phyloP scores from a whole-genome alignment of 1,139 yeast species.

The Yarrowia galli region DNA sequence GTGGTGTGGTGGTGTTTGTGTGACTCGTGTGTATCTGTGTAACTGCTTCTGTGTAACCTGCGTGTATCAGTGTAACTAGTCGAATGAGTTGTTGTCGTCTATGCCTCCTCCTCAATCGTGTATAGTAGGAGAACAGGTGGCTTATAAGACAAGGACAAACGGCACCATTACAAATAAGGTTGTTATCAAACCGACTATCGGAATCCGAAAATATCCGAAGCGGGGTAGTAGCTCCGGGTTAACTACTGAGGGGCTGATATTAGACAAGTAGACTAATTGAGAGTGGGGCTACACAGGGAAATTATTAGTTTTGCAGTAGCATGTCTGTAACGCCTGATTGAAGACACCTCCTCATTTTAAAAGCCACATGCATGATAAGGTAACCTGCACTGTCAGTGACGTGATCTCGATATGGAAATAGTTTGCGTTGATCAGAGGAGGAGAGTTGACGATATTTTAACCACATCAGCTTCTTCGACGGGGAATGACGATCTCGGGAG shows the following conservation, averaged over 20 bases:
- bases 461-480: background rate
- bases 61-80: too few relatives aligned
- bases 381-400: conserved; percentile 9
- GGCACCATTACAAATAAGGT: conserved; percentile 32
- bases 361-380: conserved; percentile 31
- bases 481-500: background rate
- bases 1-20: too few relatives aligned
- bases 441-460: background rate
- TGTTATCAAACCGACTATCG: conserved; percentile 16
- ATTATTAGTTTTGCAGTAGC: too few relatives aligned
- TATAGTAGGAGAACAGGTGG: too few relatives aligned
- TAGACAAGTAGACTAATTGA: background rate
- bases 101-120: background rate
- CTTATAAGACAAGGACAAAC: background rate
- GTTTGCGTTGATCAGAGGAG: background rate
- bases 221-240: background rate
- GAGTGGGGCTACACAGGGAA: background rate
- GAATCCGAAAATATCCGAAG: conserved; percentile 4
- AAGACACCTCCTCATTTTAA: too few relatives aligned
- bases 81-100: too few relatives aligned
- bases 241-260: background rate
- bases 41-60: too few relatives aligned
- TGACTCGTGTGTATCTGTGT: too few relatives aligned
- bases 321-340: background rate
- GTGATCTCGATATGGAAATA: background rate